A percentile compares a stretch with the other conserved stretches of the same genome.
Conservation (phyloP, 2,329 filamentous ascomycete genomes). For the Neurospora crassa region DNA sequence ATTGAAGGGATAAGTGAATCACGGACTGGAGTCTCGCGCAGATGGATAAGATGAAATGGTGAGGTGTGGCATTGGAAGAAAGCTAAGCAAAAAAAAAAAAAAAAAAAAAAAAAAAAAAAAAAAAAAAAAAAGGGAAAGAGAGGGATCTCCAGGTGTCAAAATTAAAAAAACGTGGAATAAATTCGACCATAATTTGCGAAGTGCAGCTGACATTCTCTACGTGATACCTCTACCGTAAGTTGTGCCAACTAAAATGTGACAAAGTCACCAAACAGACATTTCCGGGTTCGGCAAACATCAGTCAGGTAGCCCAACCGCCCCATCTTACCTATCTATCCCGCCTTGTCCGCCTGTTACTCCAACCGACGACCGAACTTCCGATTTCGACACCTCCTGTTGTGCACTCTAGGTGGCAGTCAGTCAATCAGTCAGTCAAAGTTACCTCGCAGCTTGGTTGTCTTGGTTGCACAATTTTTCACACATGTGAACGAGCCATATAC, state of each 20-base stretch:
- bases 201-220: background rate
- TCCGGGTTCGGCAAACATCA: background rate
- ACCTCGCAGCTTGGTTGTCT: background rate
- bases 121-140: no score
- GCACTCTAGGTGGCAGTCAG: background rate
- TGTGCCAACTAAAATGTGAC: background rate
- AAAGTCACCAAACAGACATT: background rate
- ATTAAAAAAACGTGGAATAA: no score
- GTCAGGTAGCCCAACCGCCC: background rate
- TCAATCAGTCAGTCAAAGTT: background rate
- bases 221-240: no score
- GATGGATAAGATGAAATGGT: no score
- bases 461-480: no score
- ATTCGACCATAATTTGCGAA: no score
- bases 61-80: no score
- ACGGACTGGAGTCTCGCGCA: no score
- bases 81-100: no score
- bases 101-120: no score
- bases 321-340: background rate
- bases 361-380: background rate
- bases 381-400: background rate
- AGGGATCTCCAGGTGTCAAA: no score
- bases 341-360: background rate
- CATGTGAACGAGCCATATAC: background rate
- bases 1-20: no score